Evolutionary conservation across 495 filamentous ascomycete species (phyloP), one percentile per base, ranked within the genome.

Genomic region (Penicillium lagena): DNA sequence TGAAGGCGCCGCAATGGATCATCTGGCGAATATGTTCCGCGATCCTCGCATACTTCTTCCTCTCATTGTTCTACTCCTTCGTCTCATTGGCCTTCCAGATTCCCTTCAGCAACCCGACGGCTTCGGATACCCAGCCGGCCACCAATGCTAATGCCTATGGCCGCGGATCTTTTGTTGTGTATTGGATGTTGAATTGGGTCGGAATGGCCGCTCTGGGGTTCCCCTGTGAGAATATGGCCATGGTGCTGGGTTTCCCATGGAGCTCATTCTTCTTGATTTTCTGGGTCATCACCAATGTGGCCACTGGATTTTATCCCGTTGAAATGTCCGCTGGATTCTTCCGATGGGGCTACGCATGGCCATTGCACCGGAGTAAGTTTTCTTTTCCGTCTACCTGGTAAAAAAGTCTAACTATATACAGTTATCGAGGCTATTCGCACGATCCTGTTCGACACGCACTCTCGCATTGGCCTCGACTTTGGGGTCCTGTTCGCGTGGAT

Each of bases 141-240:
- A 52, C 50, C 22, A 71, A 74, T 35, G 58, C 79, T 0, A 80
- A 81, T 34, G 78, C 75, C 0, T 87, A 85, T 56, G 72, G 74
- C 3, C 58, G 68, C 13, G 82, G 68, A 11, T 81, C 77, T 0
- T 87, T 88, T 42, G 61, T 77, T 0, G 80, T 87, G 0, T 87
- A 83, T 55, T 87, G 82, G 82, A 86, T 87, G 82, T 59, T 86
- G 12, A 88, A 87, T 49, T 87, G 72, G 62, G 64, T 81, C 1
- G 83, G 84, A 4, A 87, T 88, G 83, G 70, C 68, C 13, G 80
- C 81, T 0, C 54, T 88, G 9, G 82, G 84, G 0, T 64, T 87
- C 4, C 81, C 83, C 0, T 85, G 80, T 46, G 82, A 87, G 68
- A 88, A 87, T 50, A 81, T 83, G 54, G 80, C 76, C 0, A 87